These are phyloP conservation scores for Dendrobium huoshanense DNA, from an alignment of 106 monocot species.

Conservation along the genomic window DNA sequence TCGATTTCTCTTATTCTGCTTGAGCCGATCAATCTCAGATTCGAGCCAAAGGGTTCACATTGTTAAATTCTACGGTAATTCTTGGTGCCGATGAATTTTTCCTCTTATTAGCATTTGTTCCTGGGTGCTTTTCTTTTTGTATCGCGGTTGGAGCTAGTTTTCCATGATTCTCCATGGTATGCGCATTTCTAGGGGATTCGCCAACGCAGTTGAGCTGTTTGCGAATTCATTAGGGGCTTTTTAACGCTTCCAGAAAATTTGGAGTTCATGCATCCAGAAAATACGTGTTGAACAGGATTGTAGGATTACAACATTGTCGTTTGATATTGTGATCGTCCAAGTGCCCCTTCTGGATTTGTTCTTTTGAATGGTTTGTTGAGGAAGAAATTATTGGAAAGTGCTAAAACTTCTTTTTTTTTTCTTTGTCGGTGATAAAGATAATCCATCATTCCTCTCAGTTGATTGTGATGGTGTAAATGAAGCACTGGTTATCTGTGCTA, in stretches of 20 bases:
- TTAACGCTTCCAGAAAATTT: not conserved
- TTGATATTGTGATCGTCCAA: not conserved
- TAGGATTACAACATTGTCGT: not conserved
- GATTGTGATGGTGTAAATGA: slow-evolving; percentile 1
- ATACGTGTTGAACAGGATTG: not conserved
- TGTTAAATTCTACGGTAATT: not conserved
- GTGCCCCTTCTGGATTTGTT: not conserved
- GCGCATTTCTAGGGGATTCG: not conserved
- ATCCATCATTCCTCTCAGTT: not conserved
- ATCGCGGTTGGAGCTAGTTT: not conserved
- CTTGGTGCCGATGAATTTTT: not conserved
- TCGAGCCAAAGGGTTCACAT: not conserved
- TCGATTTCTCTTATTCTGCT: not conserved
- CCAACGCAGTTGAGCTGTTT: not conserved
- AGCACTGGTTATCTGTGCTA: not conserved
- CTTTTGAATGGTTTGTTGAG: not conserved
- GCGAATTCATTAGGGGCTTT: not conserved
- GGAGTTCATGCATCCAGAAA: slow-evolving; percentile 1
- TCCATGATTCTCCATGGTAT: not conserved
- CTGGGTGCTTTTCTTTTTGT: not conserved
- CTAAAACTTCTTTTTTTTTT: too few relatives aligned
- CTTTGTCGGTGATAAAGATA: not conserved
- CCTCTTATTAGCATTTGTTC: not conserved
- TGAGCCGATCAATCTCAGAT: not conserved
- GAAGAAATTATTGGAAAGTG: not conserved